Percentiles rank a stretch among this genome's conserved stretches.
Conservation (phyloP, 179 eudicot species). For the Carnegiea gigantea region DNA sequence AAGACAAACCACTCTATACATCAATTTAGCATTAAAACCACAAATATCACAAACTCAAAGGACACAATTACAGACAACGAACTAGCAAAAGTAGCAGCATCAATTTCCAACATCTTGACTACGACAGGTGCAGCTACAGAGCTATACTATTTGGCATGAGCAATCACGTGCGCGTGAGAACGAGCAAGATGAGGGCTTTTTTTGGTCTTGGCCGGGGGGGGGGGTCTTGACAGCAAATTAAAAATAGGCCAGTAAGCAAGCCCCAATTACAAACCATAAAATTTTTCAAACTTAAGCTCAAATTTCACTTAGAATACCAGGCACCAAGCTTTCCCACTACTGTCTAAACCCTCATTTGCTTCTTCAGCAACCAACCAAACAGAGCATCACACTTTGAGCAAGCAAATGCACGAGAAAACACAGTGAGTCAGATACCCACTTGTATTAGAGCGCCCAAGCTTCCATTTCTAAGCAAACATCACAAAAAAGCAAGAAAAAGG, state of each 20-base stretch:
- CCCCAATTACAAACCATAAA: neutral
- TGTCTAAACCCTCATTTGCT: constrained; percentile 15
- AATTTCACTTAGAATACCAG: neutral
- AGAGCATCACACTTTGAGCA: constrained; percentile 26
- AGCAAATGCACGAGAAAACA: constrained; percentile 16
- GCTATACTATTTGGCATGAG: neutral
- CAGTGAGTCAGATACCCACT: constrained; percentile 13
- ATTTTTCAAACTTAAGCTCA: neutral
- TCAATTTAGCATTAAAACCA: neutral
- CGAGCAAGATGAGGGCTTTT: no score
- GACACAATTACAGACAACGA: neutral
- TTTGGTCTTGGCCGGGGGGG: no score
- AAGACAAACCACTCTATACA: neutral
- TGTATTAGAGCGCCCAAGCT: constrained; percentile 8
- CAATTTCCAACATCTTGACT: neutral
- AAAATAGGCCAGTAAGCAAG: neutral
- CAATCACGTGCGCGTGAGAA: neutral
- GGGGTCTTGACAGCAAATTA: neutral
- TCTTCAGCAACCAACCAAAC: constrained; percentile 22
- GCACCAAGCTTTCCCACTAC: neutral
- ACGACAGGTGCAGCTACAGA: neutral
- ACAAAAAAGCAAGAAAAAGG: constrained; percentile 6
- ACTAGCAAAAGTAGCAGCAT: neutral
- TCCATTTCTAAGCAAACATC: constrained; percentile 13
- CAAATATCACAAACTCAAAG: neutral